Conservation (phyloP, 371 early-diverging fungal genomes). For the Mortierella sp. region DNA sequence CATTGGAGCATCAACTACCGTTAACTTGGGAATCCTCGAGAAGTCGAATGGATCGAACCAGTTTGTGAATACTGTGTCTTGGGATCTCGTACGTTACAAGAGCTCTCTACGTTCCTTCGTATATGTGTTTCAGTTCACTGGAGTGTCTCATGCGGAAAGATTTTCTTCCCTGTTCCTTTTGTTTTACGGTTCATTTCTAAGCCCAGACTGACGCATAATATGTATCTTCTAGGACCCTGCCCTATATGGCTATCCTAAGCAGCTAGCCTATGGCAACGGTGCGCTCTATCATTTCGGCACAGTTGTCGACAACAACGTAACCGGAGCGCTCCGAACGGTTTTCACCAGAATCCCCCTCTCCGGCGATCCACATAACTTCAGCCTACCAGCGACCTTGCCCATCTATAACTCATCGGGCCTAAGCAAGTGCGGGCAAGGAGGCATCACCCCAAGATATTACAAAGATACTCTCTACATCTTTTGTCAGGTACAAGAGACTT, state of each 20-base stretch:
- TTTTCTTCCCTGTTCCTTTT: background rate
- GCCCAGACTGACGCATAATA: background rate
- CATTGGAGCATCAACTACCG: constrained; percentile 8
- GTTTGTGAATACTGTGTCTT: constrained; percentile 19
- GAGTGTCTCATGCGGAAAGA: background rate
- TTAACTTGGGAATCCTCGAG: constrained; percentile 14
- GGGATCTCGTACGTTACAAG: constrained; percentile 10
- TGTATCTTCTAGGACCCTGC: background rate
- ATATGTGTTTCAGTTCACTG: background rate
- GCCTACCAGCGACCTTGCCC: background rate
- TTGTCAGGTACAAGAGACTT: constrained; percentile 13
- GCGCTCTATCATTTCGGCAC: constrained; percentile 23
- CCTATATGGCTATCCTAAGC: background rate
- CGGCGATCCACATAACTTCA: background rate
- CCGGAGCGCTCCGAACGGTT: constrained; percentile 14
- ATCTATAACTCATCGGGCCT: constrained; percentile 6
- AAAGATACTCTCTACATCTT: constrained; percentile 19
- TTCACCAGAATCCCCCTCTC: constrained; percentile 20
- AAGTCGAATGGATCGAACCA: background rate
- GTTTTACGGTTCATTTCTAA: background rate
- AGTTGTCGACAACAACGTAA: constrained; percentile 18
- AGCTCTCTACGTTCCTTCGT: background rate
- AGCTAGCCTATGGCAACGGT: constrained; percentile 18
- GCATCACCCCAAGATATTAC: constrained; percentile 6
- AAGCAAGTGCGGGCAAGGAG: background rate